Evolutionary conservation across 2,329 filamentous ascomycete genomes (phyloP), one percentile per base, ranked within the genome.

Genomic region (Pseudogymnoascus sp.): DNA sequence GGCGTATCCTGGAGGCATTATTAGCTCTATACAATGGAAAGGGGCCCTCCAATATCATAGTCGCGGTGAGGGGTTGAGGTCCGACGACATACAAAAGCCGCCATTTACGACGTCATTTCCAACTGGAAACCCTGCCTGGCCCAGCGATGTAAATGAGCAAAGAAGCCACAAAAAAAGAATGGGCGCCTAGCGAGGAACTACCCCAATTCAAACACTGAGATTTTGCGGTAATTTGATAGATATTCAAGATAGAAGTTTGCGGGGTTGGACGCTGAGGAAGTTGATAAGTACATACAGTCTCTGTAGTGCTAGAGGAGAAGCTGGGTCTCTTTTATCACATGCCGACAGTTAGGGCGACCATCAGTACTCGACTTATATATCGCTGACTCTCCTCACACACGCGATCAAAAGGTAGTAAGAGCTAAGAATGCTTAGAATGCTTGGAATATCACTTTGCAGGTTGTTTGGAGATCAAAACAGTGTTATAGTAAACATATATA

Each of bases 71-170:
- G 54, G 60, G 57, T 15, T 17, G 61, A 62, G 59, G 63, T 35
- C 58, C 61, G 62, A 64, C 39, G 40, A 61, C 65, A 59, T 69
- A 72, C 71, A 65, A 73, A 70, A 60, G 70, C 71, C 65, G 71
- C 70, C 71, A 73, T 73, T 64, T 69, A 70, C 63, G 66, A 69
- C 70, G 70, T 71, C 70, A 71, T 71, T 67, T 64, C 66, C 66
- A 10, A 31, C 47, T 13, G 47, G 47, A 54, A 54, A 54, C 47
- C 47, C 47, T 54, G 47, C 35, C 47, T 54, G 47, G 47, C 33
- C 47, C 47, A 54, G 47, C 29, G 47, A 13, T 33, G 47, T 54
- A 29, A 33, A 54, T 13, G 47, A 4, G 35, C n/a, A 54, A 15
- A 54, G 47, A 54, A 21, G 8, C 29, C 47, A 29, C 29, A 54